Percentiles rank a stretch among this genome's conserved stretches.
phyloP scores from a whole-genome alignment of 1,284 basidiomycete genomes.

The Ceratobasidium sp. region DNA sequence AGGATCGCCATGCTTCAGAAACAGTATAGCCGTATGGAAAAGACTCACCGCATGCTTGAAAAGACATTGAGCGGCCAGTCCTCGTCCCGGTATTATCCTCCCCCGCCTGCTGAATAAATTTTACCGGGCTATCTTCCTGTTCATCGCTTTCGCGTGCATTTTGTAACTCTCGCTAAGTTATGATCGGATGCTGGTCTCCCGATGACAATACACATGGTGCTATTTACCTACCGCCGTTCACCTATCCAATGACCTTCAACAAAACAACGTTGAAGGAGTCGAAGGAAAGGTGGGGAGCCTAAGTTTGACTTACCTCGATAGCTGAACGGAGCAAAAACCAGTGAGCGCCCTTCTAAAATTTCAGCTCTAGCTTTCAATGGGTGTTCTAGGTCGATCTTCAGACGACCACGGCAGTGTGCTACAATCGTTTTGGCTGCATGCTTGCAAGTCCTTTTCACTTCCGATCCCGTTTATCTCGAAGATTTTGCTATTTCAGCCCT shows the following conservation, averaged over 20 bases:
- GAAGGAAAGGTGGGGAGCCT: no score
- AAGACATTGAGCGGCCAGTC: not conserved
- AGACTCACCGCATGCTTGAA: constrained; percentile 6
- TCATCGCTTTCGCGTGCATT: no score
- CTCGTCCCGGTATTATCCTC: not conserved
- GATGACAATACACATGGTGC: no score
- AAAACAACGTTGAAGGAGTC: no score
- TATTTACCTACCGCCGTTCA: no score
- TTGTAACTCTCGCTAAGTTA: no score
- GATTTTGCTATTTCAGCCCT: not conserved
- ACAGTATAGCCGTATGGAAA: not conserved
- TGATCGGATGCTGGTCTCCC: no score
- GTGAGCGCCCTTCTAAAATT: not conserved
- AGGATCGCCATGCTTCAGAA: constrained; percentile 2
- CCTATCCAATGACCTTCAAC: no score
- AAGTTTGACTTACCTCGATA: not conserved
- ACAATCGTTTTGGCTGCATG: not conserved
- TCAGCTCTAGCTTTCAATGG: not conserved
- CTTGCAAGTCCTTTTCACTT: not conserved
- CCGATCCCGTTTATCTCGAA: not conserved
- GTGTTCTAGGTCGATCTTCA: not conserved
- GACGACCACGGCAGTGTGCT: not conserved
- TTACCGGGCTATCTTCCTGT: no score
- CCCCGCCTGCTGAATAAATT: not conserved
- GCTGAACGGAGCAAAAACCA: not conserved